These are phyloP conservation scores for Ophiostoma perfectum DNA, from an alignment of 2,329 filamentous ascomycete genomes.

Conservation along the genomic window DNA sequence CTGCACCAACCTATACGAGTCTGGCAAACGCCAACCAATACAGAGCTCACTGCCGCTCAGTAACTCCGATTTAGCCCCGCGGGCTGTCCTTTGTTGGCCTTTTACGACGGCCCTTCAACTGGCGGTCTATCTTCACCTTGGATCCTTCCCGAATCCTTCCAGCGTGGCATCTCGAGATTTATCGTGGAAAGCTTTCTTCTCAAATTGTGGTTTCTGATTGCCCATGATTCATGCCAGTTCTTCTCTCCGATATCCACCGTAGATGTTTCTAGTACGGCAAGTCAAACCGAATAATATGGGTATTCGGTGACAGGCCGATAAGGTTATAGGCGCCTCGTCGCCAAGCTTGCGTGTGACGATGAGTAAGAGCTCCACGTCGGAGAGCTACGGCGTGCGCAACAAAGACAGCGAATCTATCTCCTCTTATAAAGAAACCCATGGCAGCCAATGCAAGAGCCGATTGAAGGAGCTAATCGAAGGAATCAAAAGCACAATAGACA, in stretches of 20 bases:
- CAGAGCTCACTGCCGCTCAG: background rate
- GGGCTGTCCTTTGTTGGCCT: background rate
- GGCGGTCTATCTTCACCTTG: too few relatives aligned
- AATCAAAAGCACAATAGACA: too few relatives aligned
- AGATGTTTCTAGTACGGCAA: background rate
- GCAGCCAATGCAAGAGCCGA: too few relatives aligned
- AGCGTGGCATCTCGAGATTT: background rate
- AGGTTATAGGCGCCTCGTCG: background rate
- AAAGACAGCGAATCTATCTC: background rate
- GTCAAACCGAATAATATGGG: background rate
- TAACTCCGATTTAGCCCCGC: background rate
- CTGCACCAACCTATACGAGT: background rate
- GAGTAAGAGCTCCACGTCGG: background rate
- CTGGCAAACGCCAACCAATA: background rate
- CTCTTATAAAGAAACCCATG: background rate
- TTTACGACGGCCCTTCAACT: background rate
- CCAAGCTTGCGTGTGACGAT: background rate
- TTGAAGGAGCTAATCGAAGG: too few relatives aligned
- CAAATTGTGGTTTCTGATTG: background rate
- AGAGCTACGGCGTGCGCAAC: background rate
- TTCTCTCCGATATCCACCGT: background rate
- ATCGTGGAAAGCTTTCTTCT: background rate
- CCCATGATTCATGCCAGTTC: constrained; percentile 4
- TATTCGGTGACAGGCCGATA: background rate
- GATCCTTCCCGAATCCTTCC: too few relatives aligned